Evolutionary conservation across 225 moss, liverwort and hornwort genomes (phyloP).

Genomic region (Ulota crispa): DNA sequence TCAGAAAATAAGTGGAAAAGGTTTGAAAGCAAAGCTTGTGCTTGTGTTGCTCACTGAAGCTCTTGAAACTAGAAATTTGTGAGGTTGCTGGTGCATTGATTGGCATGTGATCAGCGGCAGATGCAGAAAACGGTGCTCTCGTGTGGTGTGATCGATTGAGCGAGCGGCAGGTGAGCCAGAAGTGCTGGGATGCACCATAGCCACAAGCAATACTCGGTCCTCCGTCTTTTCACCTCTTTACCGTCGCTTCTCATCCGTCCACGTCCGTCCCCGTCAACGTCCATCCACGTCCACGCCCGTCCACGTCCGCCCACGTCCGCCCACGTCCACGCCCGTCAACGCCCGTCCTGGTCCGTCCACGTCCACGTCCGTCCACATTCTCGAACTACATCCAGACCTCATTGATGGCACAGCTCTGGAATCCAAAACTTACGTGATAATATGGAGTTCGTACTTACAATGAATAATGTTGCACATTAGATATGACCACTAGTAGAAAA

Average conservation of each 20-base stretch:
- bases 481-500: no score
- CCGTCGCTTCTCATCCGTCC: not conserved
- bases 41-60: not conserved
- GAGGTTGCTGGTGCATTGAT: not conserved
- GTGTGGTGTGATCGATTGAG: not conserved
- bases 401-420: not conserved
- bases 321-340: not conserved
- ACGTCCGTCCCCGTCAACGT: not conserved
- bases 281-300: not conserved
- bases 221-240: not conserved
- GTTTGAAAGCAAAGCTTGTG: not conserved
- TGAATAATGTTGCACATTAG: no score
- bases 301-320: not conserved
- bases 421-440: not conserved
- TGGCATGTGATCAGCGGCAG: not conserved
- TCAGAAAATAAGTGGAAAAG: not conserved
- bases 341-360: not conserved
- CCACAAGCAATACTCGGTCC: constrained; percentile 8
- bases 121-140: not conserved
- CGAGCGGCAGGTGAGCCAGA: not conserved
- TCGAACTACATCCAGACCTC: not conserved
- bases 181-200: not conserved
- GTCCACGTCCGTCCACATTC: not conserved
- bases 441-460: no score
- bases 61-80: not conserved